Conservation (phyloP, 2,329 filamentous ascomycete genomes). For the Claviceps africana region DNA sequence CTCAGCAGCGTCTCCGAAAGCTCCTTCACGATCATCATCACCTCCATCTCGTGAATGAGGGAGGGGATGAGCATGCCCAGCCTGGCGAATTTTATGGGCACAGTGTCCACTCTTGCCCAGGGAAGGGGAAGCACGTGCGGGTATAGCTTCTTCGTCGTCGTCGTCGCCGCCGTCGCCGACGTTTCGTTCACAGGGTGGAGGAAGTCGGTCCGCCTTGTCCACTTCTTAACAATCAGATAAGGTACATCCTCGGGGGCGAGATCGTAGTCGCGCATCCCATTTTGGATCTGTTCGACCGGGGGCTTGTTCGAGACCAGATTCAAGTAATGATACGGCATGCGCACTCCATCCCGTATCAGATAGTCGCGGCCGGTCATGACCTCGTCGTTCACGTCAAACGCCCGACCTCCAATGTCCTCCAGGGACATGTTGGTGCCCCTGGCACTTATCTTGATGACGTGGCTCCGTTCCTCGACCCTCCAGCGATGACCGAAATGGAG, state of each 20-base stretch:
- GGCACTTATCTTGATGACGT: slow-evolving; percentile 29
- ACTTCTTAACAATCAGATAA: slow-evolving; percentile 34
- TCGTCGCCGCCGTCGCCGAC: slow-evolving; percentile 13
- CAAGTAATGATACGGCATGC: slow-evolving; percentile 27
- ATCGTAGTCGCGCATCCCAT: slow-evolving; percentile 21
- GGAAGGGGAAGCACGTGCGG: slow-evolving; percentile 29
- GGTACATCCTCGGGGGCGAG: slow-evolving; percentile 28
- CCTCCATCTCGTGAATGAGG: slow-evolving; percentile 55
- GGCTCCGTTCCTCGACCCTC: slow-evolving; percentile 22
- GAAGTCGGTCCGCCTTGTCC: slow-evolving; percentile 45
- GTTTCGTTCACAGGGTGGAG: slow-evolving; percentile 28
- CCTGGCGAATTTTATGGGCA: slow-evolving; percentile 29
- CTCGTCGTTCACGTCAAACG: slow-evolving; percentile 16
- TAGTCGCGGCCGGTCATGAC: slow-evolving; percentile 9
- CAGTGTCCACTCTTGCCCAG: slow-evolving; percentile 34
- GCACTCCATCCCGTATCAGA: slow-evolving; percentile 26
- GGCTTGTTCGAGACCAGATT: slow-evolving; percentile 32
- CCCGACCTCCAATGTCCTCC: slow-evolving; percentile 17
- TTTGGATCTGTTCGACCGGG: slow-evolving; percentile 22
- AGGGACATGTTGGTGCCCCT: slow-evolving; percentile 12
- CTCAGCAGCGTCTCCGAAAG: slow-evolving; percentile 29
- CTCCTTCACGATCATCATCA: slow-evolving; percentile 45
- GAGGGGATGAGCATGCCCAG: slow-evolving; percentile 56
- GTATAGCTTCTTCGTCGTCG: slow-evolving; percentile 27
- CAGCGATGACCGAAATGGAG: slow-evolving; percentile 36